phyloP scores from a whole-genome alignment of 495 filamentous ascomycete species.

The Amphirosellinia nigrospora region DNA sequence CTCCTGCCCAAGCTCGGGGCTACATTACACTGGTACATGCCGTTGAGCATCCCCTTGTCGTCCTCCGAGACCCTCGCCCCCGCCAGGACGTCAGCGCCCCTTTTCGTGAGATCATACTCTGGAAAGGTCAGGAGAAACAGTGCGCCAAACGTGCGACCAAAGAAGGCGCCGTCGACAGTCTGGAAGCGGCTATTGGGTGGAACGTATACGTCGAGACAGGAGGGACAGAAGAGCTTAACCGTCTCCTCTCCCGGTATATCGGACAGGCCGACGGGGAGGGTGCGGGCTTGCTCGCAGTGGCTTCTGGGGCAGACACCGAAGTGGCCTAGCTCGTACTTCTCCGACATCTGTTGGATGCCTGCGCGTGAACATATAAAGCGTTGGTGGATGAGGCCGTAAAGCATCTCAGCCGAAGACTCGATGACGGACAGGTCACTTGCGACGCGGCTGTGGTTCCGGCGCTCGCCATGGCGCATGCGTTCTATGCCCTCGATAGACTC shows the following conservation, averaged over 20 bases:
- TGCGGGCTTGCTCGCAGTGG: constrained; percentile 82
- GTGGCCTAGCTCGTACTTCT: constrained; percentile 96
- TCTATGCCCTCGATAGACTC: constrained; percentile 75
- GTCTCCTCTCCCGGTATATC: constrained; percentile 97
- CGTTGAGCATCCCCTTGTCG: constrained; percentile 72
- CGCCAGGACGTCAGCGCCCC: constrained; percentile 51
- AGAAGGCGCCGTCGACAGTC: constrained; percentile 97
- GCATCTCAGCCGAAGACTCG: constrained; percentile 93
- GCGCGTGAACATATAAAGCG: constrained; percentile 97
- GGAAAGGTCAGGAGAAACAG: constrained; percentile 99
- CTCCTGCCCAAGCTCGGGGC: constrained; percentile 83
- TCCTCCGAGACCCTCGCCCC: constrained; percentile 47
- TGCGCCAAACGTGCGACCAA: constrained; percentile 90
- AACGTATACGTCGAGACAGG: constrained; percentile 95
- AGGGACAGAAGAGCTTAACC: constrained; percentile 97
- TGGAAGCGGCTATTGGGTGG: constrained; percentile 97
- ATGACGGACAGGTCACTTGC: constrained; percentile 92
- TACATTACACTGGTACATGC: constrained; percentile 80
- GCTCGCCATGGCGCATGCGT: constrained; percentile 59
- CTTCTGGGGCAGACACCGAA: constrained; percentile 93
- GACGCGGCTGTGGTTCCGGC: constrained; percentile 83
- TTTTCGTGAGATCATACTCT: constrained; percentile 79
- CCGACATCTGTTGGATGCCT: constrained; percentile 98
- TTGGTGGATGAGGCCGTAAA: constrained; percentile 98
- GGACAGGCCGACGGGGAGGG: constrained; percentile 88